Base-by-base conservation (phyloP, 2,329 filamentous ascomycete species). In the Cercospora citrullina region DNA sequence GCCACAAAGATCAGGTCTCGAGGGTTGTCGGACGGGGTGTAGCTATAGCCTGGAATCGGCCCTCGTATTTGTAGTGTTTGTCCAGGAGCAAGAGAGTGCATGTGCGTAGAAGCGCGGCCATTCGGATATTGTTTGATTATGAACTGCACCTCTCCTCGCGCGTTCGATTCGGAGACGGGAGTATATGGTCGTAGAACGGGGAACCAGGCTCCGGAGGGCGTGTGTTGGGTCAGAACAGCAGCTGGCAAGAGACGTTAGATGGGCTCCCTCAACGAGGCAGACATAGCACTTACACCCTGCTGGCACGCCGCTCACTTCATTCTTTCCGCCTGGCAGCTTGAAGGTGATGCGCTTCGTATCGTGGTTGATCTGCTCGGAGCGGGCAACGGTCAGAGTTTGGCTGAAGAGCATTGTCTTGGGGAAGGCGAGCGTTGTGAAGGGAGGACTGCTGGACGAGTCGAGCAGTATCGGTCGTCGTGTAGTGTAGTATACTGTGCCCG, bases 51-150 rank as follows among this genome's bases (percentile, higher is more conserved):
- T n/a, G 75, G 76, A 4, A 91, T 78, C 4, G 85, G 81, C 0
- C 82, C 81, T 5, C 85, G 81, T 72, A 91, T 87, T 51, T 83
- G 84, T 12, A 92, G 80, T 2, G 79, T 83, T 69, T 90, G 84
- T 31, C 89, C 90, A 0, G 89, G 89, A 16, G 80, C 73, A 5
- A 92, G 81, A 3, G 84, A 86, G 80, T 92, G 90, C n/a, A 92
- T 80, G 72, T 92, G 85, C 0, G 82, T 84, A 72, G 87, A 90
- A 51, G 86, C 85, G 78, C 87, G 87, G 69, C 90, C 90, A 62
- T 84, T 79, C 2, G 89, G 89, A 73, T 92, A 92, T 66, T 85
- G 82, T 78, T 92, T 92, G 14, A 92, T 84, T 57, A 91, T 80
- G 18, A 92, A 80, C 9, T 91, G 88, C 6, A 92, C 73, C 66